Base-by-base conservation (phyloP, 108 stramenopile species). In the Aurantiochytrium sp. region DNA sequence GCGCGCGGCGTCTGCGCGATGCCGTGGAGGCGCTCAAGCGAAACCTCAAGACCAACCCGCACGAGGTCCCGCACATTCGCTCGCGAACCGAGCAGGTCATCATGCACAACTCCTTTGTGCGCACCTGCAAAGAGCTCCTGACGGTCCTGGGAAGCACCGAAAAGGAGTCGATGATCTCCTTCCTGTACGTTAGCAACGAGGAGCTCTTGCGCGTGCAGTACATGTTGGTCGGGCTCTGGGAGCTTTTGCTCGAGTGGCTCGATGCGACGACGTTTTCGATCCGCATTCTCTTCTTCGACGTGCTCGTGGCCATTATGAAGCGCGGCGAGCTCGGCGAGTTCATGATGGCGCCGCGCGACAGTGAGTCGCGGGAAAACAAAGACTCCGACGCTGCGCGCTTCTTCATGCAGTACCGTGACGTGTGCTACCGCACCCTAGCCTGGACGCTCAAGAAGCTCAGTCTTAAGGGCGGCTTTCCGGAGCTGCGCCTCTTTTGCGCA, bases 151-250 rank as follows among this genome's bases (percentile, higher is more conserved):
- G 45, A 6, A 37, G 42, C 45, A 48, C 73, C 17, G 73, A 81
- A 24, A 81, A 81, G 73, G 73, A 81, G 73, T 48, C 42, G n/a
- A 81, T 81, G 73, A 81, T 48, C 45, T 41, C 45, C 21, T 81
- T 81, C 32, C 42, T 81, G 17, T 81, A 81, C 24, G 45, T 41
- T 19, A 81, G 42, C 30, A 48, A 12, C 36, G 73, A 41, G 73
- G 73, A 81, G 73, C 45, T 81, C 6, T 3, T 81, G 42, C 73
- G 73, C 6, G 45, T 81, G 42, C 73, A 81, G 45, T 81, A 81
- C 45, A 81, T 81, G 73, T 2, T 81, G n/a, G 45, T 81, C 17
- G 73, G 36, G 12, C 73, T 81, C 10, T 81, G 73, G 73, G 73
- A 81, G 73, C 45, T 81, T 1, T 3, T 81, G 73, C 39, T 81